Base-by-base conservation (phyloP, 2,329 filamentous ascomycete species). In the Colletotrichum endophyticum region DNA sequence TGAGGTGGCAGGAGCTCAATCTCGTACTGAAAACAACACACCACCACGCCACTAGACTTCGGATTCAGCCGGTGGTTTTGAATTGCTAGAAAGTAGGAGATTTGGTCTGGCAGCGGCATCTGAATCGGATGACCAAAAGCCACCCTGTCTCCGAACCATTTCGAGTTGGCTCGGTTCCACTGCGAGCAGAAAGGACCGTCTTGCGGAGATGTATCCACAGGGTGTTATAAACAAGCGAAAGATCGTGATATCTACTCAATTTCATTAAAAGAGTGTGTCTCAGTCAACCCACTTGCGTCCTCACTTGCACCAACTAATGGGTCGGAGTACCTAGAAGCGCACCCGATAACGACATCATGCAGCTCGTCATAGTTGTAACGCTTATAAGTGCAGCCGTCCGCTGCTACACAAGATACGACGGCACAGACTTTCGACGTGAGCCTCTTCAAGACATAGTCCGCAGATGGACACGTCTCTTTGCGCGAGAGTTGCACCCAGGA, bases 371-470 rank as follows among this genome's bases (percentile, higher is more conserved):
- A 53, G 1, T 25, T 22, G n/a, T 53, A 13, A 0, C 44, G 0
- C 44, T 53, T 53, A 22, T 2, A 53, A 25, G n/a, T 53, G 44
- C 44, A 22, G 44, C 6, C 44, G 4, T 53, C 44, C 44, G 6
- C 44, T 53, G 44, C 11, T 53, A 53, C n/a, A 53, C n/a, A 22
- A 53, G 44, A 22, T 53, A 53, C 2, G 11, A 53, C n/a, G 11
- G 44, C 5, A 22, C n/a, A 25, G 44, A 22, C 44, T 22, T 53
- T 22, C 44, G 0, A 53, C 3, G 5, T 53, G n/a, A 53, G 44
- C 6, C 44, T 0, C 3, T 53, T 1, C 44, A 22, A 11, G 5
- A 4, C 11, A 2, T 8, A 53, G 44, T 53, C 0, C 0, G 5
- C 6, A 53, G 13, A 53, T 53, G 44, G n/a, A 53, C 44, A 8